Conservation (phyloP, 139 green algal genomes). For the Chlorella sorokiniana region DNA sequence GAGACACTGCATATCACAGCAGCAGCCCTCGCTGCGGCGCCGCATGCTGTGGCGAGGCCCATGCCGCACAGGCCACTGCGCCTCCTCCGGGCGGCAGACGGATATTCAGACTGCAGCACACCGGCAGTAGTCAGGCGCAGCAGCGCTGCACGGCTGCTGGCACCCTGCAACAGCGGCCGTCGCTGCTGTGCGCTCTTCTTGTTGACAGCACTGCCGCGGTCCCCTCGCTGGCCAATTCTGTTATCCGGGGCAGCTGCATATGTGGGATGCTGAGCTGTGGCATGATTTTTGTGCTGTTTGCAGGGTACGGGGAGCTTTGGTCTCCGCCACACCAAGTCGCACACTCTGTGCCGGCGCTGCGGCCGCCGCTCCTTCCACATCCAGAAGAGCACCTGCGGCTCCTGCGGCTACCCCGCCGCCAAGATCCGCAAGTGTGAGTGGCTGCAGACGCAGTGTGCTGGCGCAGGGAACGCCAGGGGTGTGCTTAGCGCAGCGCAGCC, state of each 20-base stretch:
- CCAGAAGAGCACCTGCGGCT: slow-evolving; percentile 93
- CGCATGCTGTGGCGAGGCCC: neutral
- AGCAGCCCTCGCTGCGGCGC: neutral
- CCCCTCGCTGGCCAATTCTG: neutral
- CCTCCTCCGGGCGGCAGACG: too few species aligned
- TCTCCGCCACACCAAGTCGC: slow-evolving; percentile 96
- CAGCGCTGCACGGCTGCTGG: neutral
- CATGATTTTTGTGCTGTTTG: too few species aligned
- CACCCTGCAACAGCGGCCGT: neutral
- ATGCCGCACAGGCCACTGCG: too few species aligned
- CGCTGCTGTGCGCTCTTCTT: neutral
- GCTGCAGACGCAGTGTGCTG: neutral
- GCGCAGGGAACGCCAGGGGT: neutral
- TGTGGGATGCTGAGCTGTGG: too few species aligned
- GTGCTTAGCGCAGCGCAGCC: too few species aligned
- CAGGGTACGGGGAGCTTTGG: slow-evolving; percentile 80
- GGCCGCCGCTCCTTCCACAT: slow-evolving; percentile 92
- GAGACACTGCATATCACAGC: neutral
- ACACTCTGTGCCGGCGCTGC: slow-evolving; percentile 96
- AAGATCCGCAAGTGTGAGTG: slow-evolving; percentile 93
- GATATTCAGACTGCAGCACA: neutral
- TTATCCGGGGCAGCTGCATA: too few species aligned
- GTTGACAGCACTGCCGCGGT: neutral
- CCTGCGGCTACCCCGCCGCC: slow-evolving; percentile 94
- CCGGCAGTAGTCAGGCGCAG: too few species aligned